Conservation (phyloP, 495 filamentous ascomycete genomes). For the Endocarpon pusillum region DNA sequence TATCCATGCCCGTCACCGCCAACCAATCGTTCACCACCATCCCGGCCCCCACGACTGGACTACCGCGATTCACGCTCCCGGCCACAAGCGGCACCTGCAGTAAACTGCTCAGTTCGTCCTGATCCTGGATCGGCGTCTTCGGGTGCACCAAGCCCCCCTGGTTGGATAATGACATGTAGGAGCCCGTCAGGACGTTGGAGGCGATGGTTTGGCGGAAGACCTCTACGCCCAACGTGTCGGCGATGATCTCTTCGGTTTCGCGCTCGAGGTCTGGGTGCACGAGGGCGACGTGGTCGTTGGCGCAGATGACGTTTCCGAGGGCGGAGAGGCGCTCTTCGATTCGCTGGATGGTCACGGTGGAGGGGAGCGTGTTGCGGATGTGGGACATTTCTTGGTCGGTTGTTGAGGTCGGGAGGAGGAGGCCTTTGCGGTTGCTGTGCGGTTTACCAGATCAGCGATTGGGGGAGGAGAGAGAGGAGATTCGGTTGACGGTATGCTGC, state of each 20-base stretch:
- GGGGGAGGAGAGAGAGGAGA: background rate
- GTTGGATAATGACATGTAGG: slow-evolving; percentile 91
- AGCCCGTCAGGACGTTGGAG: slow-evolving; percentile 90
- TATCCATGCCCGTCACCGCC: slow-evolving; percentile 90
- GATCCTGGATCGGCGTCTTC: slow-evolving; percentile 89
- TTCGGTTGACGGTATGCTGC: background rate
- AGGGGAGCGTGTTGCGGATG: slow-evolving; percentile 82
- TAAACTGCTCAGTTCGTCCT: slow-evolving; percentile 87
- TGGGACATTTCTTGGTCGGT: slow-evolving; percentile 98
- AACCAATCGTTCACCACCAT: slow-evolving; percentile 99
- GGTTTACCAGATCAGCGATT: background rate
- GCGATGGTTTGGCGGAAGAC: slow-evolving; percentile 95
- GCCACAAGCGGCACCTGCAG: slow-evolving; percentile 93
- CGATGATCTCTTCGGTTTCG: slow-evolving; percentile 89
- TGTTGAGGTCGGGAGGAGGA: slow-evolving; percentile 86
- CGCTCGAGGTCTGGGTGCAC: slow-evolving; percentile 95
- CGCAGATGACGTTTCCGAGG: slow-evolving; percentile 89
- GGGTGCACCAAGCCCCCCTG: slow-evolving; percentile 95
- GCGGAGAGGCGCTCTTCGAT: slow-evolving; percentile 96
- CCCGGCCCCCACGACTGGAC: slow-evolving; percentile 84
- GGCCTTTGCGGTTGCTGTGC: slow-evolving; percentile 76
- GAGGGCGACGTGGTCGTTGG: slow-evolving; percentile 91
- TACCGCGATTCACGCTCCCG: slow-evolving; percentile 81
- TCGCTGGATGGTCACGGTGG: slow-evolving; percentile 75
- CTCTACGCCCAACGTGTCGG: slow-evolving; percentile 91